A percentile compares a stretch with the other conserved stretches of the same genome.
phyloP scores from a whole-genome alignment of 176 grass and related monocot species.

The Lolium rigidum region DNA sequence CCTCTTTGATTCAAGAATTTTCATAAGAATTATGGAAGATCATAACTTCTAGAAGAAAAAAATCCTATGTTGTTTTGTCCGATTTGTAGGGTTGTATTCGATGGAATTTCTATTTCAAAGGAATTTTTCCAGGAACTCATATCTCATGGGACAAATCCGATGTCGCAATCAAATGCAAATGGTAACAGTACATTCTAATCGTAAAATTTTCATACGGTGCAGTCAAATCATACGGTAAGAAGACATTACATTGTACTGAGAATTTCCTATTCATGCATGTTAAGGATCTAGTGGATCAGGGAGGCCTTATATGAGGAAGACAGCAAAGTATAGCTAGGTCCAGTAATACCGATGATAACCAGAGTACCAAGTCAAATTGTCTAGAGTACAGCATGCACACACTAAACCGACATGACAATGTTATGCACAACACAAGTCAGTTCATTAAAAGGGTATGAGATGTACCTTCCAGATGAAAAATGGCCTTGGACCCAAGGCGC shows the following conservation, averaged over 20 bases:
- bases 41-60: no score
- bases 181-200: neutral
- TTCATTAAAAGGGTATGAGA: neutral
- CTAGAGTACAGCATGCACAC: neutral
- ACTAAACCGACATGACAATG: neutral
- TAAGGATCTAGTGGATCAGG: neutral
- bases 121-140: neutral
- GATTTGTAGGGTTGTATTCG: neutral
- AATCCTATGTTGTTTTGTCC: neutral
- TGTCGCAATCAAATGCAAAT: neutral
- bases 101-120: neutral
- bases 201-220: neutral
- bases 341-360: neutral
- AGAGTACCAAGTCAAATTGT: constrained; percentile 14
- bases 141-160: neutral
- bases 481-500: constrained; percentile 89
- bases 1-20: neutral
- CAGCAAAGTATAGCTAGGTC: neutral
- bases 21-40: no score
- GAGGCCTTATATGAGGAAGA: neutral
- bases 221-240: neutral
- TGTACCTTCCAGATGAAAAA: constrained; percentile 97
- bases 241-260: neutral
- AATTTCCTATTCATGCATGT: neutral
- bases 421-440: neutral